Evolutionary conservation across 306 rosid species (phyloP), one percentile per base, ranked within the genome.

Genomic region (Prunus kanzakura): DNA sequence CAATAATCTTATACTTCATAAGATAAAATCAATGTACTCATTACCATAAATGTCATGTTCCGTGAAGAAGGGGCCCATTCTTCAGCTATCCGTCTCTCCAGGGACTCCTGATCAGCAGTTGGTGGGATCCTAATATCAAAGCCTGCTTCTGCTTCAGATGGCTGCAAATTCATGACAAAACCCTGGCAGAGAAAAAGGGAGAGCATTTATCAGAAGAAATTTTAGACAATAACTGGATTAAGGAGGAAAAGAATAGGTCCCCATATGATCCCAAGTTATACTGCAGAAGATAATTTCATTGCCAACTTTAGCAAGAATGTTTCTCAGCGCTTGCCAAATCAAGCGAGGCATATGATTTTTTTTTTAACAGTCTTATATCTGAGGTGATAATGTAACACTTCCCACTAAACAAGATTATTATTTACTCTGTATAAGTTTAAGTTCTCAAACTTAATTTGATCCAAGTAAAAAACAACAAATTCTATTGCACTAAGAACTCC

Each of bases 121-220:
- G 99, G 99, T 47, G 99, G 97, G 76, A 95, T 80, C 82, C 99
- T 85, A 69, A 95, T 69, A 73, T 92, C 99, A 78, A 95, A 88
- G 73, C 99, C 99, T 71, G 97, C 99, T 85, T 95, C 97, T 3
- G 97, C 99, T 88, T 92, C 98, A 57, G 98, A 95, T 46, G 98
- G 98, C 87, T 95, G 98, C 85, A 95, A 69, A 83, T 95, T 95
- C 98, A 95, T 95, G 67, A 95, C 97, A 86, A 90, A 95, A 70
- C 97, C 98, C 98, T 95, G 92, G 69, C 38, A 35, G 80, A 78
- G 61, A 72, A 58, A 57, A 68, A 29, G 69, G 69, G 27, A 69
- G 61, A 78, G 32, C 54, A 73, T 23, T 41, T 23, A 32, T 69
- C 77, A 64, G 60, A 27, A 41, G 16, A 64, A 9, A 68, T 51